Evolutionary conservation across 495 filamentous ascomycete species (phyloP).

Genomic region (Daldinia caldariorum): DNA sequence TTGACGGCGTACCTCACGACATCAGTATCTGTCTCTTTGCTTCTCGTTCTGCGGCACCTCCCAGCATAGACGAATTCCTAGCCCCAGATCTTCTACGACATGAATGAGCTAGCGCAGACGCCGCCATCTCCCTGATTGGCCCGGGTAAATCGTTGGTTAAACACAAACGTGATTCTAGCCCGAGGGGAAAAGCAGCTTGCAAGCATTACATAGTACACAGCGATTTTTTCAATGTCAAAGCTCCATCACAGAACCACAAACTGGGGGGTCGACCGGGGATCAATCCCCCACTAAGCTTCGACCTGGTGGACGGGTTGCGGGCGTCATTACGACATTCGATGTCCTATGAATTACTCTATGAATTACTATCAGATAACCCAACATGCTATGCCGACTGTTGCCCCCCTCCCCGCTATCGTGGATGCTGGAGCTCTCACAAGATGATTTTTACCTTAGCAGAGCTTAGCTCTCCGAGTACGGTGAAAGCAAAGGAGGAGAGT

Average conservation of each 20-base stretch:
- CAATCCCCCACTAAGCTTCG: constrained; percentile 29
- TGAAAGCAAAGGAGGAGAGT: constrained; percentile 15
- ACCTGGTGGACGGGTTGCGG: constrained; percentile 33
- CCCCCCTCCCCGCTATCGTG: constrained; percentile 26
- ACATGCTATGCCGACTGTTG: constrained; percentile 3
- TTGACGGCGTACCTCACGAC: not conserved
- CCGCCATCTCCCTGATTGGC: constrained; percentile 28
- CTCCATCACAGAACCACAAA: constrained; percentile 17
- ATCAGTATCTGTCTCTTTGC: constrained; percentile 4
- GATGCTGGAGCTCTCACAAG: constrained; percentile 34
- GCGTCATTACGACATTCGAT: constrained; percentile 33
- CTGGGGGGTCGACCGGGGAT: constrained; percentile 32
- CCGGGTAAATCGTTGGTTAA: constrained; percentile 34
- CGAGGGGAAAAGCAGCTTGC: constrained; percentile 9
- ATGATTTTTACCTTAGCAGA: constrained; percentile 27
- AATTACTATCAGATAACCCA: constrained; percentile 5
- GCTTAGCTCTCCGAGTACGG: constrained; percentile 37
- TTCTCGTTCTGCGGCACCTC: constrained; percentile 25
- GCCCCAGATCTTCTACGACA: constrained; percentile 13
- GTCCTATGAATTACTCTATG: constrained; percentile 2
- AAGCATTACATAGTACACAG: constrained; percentile 7
- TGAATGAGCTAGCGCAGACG: constrained; percentile 15
- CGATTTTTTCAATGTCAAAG: constrained; percentile 12
- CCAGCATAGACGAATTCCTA: constrained; percentile 20
- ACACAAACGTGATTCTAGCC: constrained; percentile 32